phyloP scores from a whole-genome alignment of 768 basidiomycete genomes.

The Galerina marginata region DNA sequence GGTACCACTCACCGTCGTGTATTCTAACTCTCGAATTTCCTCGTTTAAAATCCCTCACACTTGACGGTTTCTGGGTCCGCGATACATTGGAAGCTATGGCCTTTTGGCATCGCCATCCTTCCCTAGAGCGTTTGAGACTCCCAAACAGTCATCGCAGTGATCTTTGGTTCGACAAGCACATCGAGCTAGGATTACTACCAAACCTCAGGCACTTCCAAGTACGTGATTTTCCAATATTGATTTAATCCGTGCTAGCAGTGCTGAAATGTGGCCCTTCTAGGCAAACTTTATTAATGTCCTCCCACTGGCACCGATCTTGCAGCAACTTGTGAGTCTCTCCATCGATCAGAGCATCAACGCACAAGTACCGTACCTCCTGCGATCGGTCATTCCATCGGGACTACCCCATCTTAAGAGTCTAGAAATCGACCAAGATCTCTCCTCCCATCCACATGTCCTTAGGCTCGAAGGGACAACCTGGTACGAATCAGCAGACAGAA shows the following conservation, averaged over 20 bases:
- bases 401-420: constrained; percentile 21
- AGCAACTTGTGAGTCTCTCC: constrained; percentile 16
- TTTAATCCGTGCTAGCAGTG: too few species aligned
- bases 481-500: neutral
- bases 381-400: constrained; percentile 15
- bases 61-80: neutral
- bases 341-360: constrained; percentile 16
- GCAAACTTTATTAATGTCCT: constrained; percentile 1
- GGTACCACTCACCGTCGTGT: neutral
- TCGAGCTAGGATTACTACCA: neutral
- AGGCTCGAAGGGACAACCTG: neutral
- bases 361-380: constrained; percentile 27
- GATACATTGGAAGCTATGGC: neutral
- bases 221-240: neutral
- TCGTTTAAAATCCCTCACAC: neutral
- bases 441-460: neutral
- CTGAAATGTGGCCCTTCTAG: neutral
- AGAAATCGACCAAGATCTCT: neutral
- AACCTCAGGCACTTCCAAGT: neutral
- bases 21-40: constrained; percentile 2
- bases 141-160: neutral
- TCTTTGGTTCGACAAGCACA: neutral
- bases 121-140: neutral
- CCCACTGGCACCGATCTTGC: constrained; percentile 15
- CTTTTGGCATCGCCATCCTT: neutral